These are phyloP conservation scores for Luffa acutangula DNA, from an alignment of 306 rosid genomes.

Conservation along the genomic window DNA sequence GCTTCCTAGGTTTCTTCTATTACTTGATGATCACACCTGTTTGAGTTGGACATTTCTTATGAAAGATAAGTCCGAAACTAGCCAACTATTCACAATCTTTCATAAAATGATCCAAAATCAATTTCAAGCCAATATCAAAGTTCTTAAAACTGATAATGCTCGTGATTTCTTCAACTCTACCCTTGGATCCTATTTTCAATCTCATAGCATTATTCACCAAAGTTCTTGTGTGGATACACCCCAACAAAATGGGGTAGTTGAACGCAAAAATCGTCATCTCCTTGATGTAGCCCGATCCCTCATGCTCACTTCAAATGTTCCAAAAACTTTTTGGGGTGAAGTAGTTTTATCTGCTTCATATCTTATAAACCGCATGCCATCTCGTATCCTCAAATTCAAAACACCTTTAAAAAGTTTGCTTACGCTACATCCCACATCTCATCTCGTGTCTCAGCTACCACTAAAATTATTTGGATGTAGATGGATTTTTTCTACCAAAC, in stretches of 20 bases:
- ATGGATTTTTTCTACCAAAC: no score
- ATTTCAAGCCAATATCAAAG: neutral
- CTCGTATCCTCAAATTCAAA: no score
- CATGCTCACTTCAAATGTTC: neutral
- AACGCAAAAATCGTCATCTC: no score
- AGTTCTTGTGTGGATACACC: neutral
- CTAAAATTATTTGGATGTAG: neutral
- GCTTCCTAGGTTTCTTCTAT: neutral
- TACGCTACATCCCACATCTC: no score
- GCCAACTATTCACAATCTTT: neutral
- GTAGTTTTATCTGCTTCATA: no score
- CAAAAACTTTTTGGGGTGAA: neutral
- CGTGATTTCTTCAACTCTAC: no score
- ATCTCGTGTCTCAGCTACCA: neutral
- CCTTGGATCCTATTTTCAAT: neutral
- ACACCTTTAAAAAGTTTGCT: no score
- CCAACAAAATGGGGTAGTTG: no score
- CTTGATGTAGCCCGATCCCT: neutral
- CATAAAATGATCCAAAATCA: no score
- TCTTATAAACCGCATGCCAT: no score
- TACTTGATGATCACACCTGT: neutral
- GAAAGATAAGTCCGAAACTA: neutral
- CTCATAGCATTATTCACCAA: neutral
- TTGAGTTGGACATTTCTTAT: neutral
- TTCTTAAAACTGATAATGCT: no score